Base-by-base conservation (phyloP, 2,329 filamentous ascomycete genomes). In the Hortaea werneckii region DNA sequence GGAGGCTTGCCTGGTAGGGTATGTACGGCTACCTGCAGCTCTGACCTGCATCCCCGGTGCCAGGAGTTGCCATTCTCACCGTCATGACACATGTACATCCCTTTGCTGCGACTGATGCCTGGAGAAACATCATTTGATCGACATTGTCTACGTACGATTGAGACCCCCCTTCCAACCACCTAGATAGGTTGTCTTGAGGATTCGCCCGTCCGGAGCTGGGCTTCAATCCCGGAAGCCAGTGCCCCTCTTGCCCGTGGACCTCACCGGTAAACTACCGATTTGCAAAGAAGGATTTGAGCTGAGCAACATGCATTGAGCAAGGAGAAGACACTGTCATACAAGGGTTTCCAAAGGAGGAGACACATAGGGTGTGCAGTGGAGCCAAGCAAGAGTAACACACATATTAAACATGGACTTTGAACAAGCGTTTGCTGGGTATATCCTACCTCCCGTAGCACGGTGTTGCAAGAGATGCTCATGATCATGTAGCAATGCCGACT, bases 401-500 rank as follows among this genome's bases (percentile, higher is more conserved):
- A 29, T 8, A 39, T 39, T 13, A 39, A 37, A 40, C 39, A 57
- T 57, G 55, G 54, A 54, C 34, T 55, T 56, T 43, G 55, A 56
- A 41, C 54, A 53, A 41, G 35, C 44, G 37, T 56, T 50, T 42
- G 47, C 49, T 32, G 50, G 54, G 55, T 57, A 56, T 37, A 45
- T 47, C 38, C 30, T 47, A 37, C 45, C 46, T 45, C 42, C 44
- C n/a, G 46, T 53, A 47, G 52, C 12, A 38, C 34, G 35, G 26
- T 29, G 8, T 32, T 28, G 11, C 48, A 35, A 9, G 32, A 34
- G 27, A 35, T 43, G 46, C 49, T 55, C 35, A 55, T 44, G 10
- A 42, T 30, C 29, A 12, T 38, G 7, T 43, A 52, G 47, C 43
- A 48, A 42, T 40, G 43, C 29, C 52, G 69, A 72, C 56, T 73